Base-by-base conservation (phyloP, 805 yeast genomes). In the Candida alai region DNA sequence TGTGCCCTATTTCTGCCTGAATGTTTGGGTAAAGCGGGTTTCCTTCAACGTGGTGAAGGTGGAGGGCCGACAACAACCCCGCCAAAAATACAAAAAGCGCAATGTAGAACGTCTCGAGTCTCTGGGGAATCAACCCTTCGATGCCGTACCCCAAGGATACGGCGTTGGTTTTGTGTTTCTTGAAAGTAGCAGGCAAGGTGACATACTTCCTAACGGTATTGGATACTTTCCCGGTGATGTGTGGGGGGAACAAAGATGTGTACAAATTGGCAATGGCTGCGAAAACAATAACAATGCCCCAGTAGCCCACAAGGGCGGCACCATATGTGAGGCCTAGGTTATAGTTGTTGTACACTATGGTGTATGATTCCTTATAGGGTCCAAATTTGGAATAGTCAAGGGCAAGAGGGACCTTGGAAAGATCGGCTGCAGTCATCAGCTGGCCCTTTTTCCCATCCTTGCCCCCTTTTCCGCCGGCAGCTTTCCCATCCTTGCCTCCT, bases 41-140 rank as follows among this genome's bases (percentile, higher is more conserved):
- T 5, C 48, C 46, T 9, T 36, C 21, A 35, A 49, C 52, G 35
- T 57, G 63, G 7, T 45, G 42, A 35, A 40, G 52, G 38, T 51
- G 41, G 34, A 50, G 40, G n/a, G 51, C 52, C 23, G 42, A 44
- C 44, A 62, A 59, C 5, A 54, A 51, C 15, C 60, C 37, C 4
- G 52, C 49, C 46, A 63, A 45, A 28, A 62, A 42, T 19, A 63
- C 50, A 62, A 71, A 74, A 2, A 58, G 43, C 6, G 48, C 38
- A 20, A 77, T 57, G 28, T 70, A 49, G 7, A 76, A 39, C 0
- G 70, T 41, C 44, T 78, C 83, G 42, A 70, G 56, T 43, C 82
- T 60, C 3, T 77, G 68, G 1, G 84, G 84, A 28, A 73, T 39
- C n/a, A 64, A 37, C 41, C 60, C 40, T 11, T 45, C 47, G 19